Evolutionary conservation across 225 moss, liverwort and hornwort species (phyloP).

Genomic region (Climacium dendroides): DNA sequence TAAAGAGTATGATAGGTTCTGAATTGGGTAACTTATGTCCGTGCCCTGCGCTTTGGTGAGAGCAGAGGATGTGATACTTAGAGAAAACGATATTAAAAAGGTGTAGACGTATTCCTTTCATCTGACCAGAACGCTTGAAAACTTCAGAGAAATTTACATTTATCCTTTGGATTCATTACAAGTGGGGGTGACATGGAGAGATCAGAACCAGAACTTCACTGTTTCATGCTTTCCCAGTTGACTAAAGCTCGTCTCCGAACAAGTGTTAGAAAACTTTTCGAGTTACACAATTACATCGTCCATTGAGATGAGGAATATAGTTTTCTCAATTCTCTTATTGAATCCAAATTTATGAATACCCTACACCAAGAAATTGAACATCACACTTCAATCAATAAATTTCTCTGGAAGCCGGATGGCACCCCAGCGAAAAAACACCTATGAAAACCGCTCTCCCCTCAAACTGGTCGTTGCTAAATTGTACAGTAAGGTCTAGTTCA

Average conservation of each 20-base stretch:
- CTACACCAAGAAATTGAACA: background rate
- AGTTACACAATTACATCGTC: background rate
- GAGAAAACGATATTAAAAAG: background rate
- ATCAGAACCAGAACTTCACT: background rate
- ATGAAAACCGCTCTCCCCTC: background rate
- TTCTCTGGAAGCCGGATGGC: background rate
- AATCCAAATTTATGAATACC: background rate
- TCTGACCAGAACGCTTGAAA: background rate
- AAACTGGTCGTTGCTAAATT: background rate
- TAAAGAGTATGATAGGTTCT: background rate
- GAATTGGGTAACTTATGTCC: background rate
- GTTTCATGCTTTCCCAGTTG: background rate
- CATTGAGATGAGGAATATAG: background rate
- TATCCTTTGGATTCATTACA: background rate
- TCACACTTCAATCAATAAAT: background rate
- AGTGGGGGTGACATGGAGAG: background rate
- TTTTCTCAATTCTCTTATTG: background rate
- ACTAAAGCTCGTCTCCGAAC: background rate
- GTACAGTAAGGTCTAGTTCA: too few species aligned
- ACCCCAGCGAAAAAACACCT: background rate
- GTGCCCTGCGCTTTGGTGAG: background rate
- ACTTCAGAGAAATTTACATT: background rate
- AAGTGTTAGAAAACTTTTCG: background rate
- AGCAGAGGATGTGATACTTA: background rate
- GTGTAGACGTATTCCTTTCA: too few species aligned